These are phyloP conservation scores for Dittrichia graveolens DNA, from an alignment of 129 eudicot species.

Conservation along the genomic window DNA sequence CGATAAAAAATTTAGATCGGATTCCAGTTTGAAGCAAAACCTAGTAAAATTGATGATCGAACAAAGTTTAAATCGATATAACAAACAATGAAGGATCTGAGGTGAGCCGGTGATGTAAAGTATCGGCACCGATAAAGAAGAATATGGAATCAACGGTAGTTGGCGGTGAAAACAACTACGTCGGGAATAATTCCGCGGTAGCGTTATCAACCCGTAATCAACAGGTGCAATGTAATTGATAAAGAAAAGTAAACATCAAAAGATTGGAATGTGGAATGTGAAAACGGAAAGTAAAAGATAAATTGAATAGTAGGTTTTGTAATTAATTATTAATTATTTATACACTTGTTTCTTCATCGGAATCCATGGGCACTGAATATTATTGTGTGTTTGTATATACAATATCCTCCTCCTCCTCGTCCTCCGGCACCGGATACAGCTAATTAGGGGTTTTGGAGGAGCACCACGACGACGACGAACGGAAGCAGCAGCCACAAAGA, in stretches of 20 bases:
- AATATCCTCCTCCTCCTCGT: conserved; percentile 17
- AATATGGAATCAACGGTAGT: background rate
- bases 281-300: conserved; percentile 19
- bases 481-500: background rate
- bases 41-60: conserved; percentile 25
- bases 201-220: conserved; percentile 32
- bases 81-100: conserved; percentile 9
- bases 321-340: conserved; percentile 14
- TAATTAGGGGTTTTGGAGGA: conserved; percentile 32
- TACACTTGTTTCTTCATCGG: conserved; percentile 36
- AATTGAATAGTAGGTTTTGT: conserved; percentile 27
- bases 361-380: conserved; percentile 19
- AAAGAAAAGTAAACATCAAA: conserved; percentile 7
- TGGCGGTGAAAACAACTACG: conserved; percentile 26
- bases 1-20: conserved; percentile 32
- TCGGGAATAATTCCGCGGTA: conserved; percentile 14
- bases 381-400: background rate
- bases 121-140: conserved; percentile 23
- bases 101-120: conserved; percentile 14
- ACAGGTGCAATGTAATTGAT: conserved; percentile 18
- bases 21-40: conserved; percentile 22
- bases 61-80: background rate
- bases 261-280: conserved; percentile 10
- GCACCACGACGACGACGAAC: conserved; percentile 20
- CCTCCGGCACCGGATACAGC: conserved; percentile 28